Percentiles rank a stretch among this genome's conserved stretches.
phyloP scores from a whole-genome alignment of 2,329 filamentous ascomycete species.

The Penicillium sp. region DNA sequence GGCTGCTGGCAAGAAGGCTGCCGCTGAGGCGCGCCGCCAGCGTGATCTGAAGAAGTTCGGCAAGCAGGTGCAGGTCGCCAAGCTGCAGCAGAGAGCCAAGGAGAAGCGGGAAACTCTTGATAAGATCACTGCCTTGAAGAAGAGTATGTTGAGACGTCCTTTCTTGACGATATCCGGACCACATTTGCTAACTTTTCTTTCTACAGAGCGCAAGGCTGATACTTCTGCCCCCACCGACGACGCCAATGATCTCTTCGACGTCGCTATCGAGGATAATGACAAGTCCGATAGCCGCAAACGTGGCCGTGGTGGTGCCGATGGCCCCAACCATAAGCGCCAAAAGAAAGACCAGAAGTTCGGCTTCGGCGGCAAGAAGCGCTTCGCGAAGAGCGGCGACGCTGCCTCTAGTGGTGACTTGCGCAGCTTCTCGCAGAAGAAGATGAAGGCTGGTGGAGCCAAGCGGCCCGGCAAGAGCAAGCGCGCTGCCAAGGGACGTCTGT shows the following conservation, averaged over 20 bases:
- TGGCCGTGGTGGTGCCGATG: slow-evolving; percentile 43
- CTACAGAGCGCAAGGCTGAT: slow-evolving; percentile 71
- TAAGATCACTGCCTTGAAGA: slow-evolving; percentile 91
- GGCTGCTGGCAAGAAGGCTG: slow-evolving; percentile 85
- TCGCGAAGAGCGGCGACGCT: slow-evolving; percentile 86
- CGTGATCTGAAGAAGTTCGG: slow-evolving; percentile 98
- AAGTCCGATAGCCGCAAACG: slow-evolving; percentile 50
- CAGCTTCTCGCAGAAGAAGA: slow-evolving; percentile 75
- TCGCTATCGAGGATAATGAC: slow-evolving; percentile 69
- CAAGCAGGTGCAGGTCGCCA: slow-evolving; percentile 95
- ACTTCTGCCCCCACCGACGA: slow-evolving; percentile 64
- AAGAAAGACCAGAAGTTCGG: slow-evolving; percentile 96
- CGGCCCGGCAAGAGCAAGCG: slow-evolving; percentile 51
- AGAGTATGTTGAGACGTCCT: slow-evolving; percentile 62
- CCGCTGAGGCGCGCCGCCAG: slow-evolving; percentile 83
- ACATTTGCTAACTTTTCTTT: slow-evolving; percentile 19
- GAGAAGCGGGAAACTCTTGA: slow-evolving; percentile 89
- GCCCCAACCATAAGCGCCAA: slow-evolving; percentile 62
- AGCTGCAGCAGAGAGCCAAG: slow-evolving; percentile 89
- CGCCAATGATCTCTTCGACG: slow-evolving; percentile 77
- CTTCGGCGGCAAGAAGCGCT: slow-evolving; percentile 91
- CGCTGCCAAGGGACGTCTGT: slow-evolving; percentile 31
- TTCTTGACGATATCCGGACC: slow-evolving; percentile 6
- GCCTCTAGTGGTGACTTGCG: slow-evolving; percentile 73
- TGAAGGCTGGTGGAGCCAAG: slow-evolving; percentile 61